phyloP scores from a whole-genome alignment of 2,329 filamentous ascomycete species.

The Pseudogymnoascus sp. region DNA sequence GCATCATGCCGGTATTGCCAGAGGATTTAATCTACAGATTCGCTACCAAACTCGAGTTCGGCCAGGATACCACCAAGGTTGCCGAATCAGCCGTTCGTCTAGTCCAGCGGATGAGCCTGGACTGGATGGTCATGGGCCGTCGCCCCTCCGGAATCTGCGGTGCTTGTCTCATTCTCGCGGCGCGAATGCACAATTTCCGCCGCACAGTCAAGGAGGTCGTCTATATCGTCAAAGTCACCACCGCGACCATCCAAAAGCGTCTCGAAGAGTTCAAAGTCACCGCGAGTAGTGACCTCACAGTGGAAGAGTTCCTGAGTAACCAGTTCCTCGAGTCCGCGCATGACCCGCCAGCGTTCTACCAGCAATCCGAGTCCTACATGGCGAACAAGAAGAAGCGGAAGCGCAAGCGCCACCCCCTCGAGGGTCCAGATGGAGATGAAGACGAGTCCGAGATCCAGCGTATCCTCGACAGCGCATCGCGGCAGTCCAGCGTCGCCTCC shows the following conservation, averaged over 20 bases:
- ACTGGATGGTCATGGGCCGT: slow-evolving; percentile 95
- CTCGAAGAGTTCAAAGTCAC: slow-evolving; percentile 87
- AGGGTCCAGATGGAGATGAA: slow-evolving; percentile 16
- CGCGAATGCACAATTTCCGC: slow-evolving; percentile 96
- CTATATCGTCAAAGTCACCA: slow-evolving; percentile 96
- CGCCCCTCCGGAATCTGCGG: slow-evolving; percentile 91
- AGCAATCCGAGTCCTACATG: slow-evolving; percentile 53
- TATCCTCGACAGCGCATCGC: slow-evolving; percentile 18
- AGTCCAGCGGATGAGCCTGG: slow-evolving; percentile 84
- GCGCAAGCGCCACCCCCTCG: slow-evolving; percentile 31
- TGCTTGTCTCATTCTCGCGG: slow-evolving; percentile 87
- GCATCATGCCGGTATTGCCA: slow-evolving; percentile 64
- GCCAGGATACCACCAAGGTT: slow-evolving; percentile 70
- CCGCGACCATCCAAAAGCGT: slow-evolving; percentile 84
- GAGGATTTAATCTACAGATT: slow-evolving; percentile 91
- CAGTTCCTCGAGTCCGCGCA: slow-evolving; percentile 66
- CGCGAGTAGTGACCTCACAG: slow-evolving; percentile 74
- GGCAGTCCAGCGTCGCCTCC: slow-evolving; percentile 14
- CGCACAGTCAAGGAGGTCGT: slow-evolving; percentile 89
- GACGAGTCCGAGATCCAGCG: slow-evolving; percentile 19
- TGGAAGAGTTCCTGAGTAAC: slow-evolving; percentile 73
- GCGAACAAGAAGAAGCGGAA: slow-evolving; percentile 44
- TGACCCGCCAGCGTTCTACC: slow-evolving; percentile 78
- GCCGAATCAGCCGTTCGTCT: slow-evolving; percentile 83
- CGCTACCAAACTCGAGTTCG: slow-evolving; percentile 86